Evolutionary conservation across 2,329 filamentous ascomycete genomes (phyloP), one percentile per base, ranked within the genome.

Genomic region (Westerdykella ornata): DNA sequence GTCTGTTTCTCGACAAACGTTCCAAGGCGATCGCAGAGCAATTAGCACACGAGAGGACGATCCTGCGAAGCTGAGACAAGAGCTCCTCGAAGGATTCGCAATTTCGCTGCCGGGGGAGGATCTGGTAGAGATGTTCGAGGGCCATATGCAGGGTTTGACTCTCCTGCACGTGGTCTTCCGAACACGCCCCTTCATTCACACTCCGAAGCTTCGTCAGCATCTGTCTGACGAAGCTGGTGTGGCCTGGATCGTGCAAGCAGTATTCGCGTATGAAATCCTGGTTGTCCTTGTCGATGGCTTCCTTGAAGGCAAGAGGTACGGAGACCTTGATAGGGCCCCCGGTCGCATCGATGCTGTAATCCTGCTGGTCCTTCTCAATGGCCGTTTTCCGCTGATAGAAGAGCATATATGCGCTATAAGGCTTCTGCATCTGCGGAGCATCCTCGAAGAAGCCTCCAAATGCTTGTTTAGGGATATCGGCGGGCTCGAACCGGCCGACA

Each of bases 321-420:
- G 66, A 53, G 5, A 75, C 67, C 38, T 68, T 72, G 9, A 71
- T 65, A 7, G 72, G 69, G n/a, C 76, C 68, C 34, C 41, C 51
- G 7, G 48, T 45, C 8, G 56, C 43, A 19, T 55, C 74, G 68
- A 36, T 80, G 56, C 19, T 54, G 50, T 59, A 61, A 32, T 54
- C 46, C 4, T 40, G 36, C 28, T 58, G 52, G 22, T 65, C 60
- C 9, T 57, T 45, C 7, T 72, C 70, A 42, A 89, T 72, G 4
- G 79, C 78, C 0, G 82, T 82, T 3, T 81, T 78, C 37, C 92
- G 81, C 63, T 96, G 85, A 63, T 98, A 98, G 65, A 98, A 97
- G 7, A 98, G 75, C 86, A 98, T 97, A 65, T 98, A 98, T 11
- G 90, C 92, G 62, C 88, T 97, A 41, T 56, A 65, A 31, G 55